A percentile compares a stretch with the other conserved stretches of the same genome.
Evolutionary conservation across 1,284 basidiomycete species (phyloP).

Genomic region (Blastosporella zonata): DNA sequence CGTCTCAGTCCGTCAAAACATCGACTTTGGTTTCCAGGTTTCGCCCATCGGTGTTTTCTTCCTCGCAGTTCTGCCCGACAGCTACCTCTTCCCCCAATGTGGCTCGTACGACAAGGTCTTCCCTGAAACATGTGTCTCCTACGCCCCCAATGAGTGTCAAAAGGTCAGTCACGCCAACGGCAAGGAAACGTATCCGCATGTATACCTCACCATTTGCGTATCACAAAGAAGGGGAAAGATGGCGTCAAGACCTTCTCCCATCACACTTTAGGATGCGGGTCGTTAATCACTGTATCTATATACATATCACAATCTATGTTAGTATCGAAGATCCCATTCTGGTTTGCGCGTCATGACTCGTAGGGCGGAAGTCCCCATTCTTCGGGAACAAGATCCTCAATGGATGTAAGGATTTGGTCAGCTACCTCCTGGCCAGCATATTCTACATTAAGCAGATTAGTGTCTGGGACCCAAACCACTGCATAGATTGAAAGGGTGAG

Average conservation of each 20-base stretch:
- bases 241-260: not conserved
- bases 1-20: slow-evolving; percentile 4
- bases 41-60: slow-evolving; percentile 1
- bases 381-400: slow-evolving; percentile 70
- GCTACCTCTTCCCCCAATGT: slow-evolving; percentile 5
- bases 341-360: slow-evolving; percentile 1
- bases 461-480: slow-evolving; percentile 81
- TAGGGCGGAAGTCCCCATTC: slow-evolving; percentile 77
- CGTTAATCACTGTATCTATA: not conserved
- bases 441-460: slow-evolving; percentile 53
- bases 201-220: slow-evolving; percentile 13
- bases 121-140: not conserved
- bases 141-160: not conserved
- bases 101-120: not conserved
- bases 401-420: slow-evolving; percentile 52
- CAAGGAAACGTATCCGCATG: slow-evolving; percentile 3
- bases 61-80: slow-evolving; percentile 5
- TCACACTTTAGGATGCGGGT: not conserved
- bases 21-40: slow-evolving; percentile 5
- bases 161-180: not conserved
- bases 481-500: slow-evolving; percentile 3
- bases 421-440: slow-evolving; percentile 44
- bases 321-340: not conserved
- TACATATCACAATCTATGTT: not conserved
- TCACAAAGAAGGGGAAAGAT: slow-evolving; percentile 9